Evolutionary conservation across 23 red algal genomes (phyloP), one percentile per base, ranked within the genome.

Genomic region (Gracilariopsis chorda): DNA sequence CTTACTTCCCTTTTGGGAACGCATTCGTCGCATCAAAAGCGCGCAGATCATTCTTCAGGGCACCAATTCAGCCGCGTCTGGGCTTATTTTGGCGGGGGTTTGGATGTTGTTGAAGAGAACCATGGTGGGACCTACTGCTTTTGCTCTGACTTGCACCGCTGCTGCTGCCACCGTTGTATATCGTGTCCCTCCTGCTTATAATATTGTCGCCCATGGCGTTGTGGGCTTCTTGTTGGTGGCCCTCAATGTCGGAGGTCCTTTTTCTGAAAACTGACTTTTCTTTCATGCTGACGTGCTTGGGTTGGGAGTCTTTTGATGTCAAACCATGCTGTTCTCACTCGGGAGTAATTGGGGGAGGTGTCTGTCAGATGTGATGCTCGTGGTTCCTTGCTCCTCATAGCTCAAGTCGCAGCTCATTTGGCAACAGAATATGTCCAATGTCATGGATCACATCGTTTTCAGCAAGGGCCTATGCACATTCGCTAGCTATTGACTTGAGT

Each of bases 1-100:
- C 2, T 29, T 82, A 17, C 77, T 95, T 13, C 93, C 93, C 8
- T 95, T 84, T 59, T 95, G 93, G 93, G 77, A 86, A 49, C 77
- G 61, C n/a, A 33, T 95, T 0, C 85, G 93, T n/a, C 28, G 55
- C 41, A 25, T 81, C 39, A 59, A 39, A 0, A 51, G 32, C 27
- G 47, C 82, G 24, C 85, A 82, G 30, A 53, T 68, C 11, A 9
- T 88, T 10, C 25, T 95, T 56, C 34, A 43, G 29, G 93, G 93
- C 16, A 80, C 87, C 19, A 95, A 90, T 35, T 78, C 93, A 16
- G 77, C 93, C 28, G 93, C 93, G 4, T 68, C 80, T 16, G 93
- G 93, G 11, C 45, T 95, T 10, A 95, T 95, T 51, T 42, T 87
- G 33, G 85, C 74, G 30, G 93, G 80, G 12, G 72, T 90, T 0